Conservation (phyloP, 2,329 filamentous ascomycete genomes). For the Scleromitrula shiraiana region DNA sequence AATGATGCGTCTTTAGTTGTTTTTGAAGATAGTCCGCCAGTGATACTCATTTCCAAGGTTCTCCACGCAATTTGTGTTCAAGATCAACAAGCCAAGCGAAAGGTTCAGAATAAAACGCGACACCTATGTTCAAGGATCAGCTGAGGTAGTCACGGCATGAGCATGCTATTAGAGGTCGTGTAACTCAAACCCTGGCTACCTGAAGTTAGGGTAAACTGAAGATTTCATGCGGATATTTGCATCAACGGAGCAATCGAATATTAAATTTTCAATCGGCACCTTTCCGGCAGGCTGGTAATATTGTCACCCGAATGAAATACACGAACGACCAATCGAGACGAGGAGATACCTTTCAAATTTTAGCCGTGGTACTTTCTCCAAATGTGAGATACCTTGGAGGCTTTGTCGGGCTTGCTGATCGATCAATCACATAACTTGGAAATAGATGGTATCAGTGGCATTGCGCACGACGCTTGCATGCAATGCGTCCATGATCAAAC, state of each 20-base stretch:
- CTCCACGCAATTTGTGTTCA: neutral
- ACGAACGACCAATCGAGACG: neutral
- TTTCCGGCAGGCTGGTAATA: slow-evolving; percentile 10
- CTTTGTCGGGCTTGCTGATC: neutral
- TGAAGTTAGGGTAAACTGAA: slow-evolving; percentile 4
- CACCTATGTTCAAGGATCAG: slow-evolving; percentile 2
- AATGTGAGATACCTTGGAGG: neutral
- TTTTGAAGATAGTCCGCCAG: too few relatives aligned
- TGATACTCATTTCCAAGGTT: slow-evolving; percentile 1
- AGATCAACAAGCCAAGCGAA: neutral
- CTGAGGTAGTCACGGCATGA: slow-evolving; percentile 2
- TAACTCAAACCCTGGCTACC: slow-evolving; percentile 4
- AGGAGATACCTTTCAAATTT: neutral
- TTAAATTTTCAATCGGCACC: slow-evolving; percentile 6
- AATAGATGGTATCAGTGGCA: too few relatives aligned
- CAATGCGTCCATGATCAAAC: too few relatives aligned
- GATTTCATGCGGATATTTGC: slow-evolving; percentile 7
- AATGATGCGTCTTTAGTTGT: too few relatives aligned
- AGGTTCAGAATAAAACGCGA: neutral
- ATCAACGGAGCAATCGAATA: slow-evolving; percentile 7
- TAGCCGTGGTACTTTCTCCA: neutral
- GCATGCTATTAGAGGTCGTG: slow-evolving; percentile 9
- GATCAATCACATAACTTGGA: neutral
- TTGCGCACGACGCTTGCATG: neutral
- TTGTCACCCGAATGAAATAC: neutral